These are phyloP conservation scores for Aspergillus carbonarius DNA, from an alignment of 2,329 filamentous ascomycete genomes.

Conservation along the genomic window DNA sequence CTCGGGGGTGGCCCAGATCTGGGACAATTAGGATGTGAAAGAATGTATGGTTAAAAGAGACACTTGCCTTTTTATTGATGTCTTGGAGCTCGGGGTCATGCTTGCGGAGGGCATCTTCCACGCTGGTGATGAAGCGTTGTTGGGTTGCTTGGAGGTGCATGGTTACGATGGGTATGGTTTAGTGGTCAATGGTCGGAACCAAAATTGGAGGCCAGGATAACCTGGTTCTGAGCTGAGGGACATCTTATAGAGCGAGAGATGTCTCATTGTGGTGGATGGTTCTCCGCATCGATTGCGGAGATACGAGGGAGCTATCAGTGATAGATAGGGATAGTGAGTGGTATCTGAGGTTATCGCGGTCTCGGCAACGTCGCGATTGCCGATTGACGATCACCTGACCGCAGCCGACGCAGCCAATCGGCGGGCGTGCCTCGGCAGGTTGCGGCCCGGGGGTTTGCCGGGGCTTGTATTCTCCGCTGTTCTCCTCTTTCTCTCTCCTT, in stretches of 20 bases:
- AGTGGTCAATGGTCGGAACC: not conserved
- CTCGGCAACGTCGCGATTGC: not conserved
- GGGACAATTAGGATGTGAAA: not conserved
- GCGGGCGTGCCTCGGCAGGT: slow-evolving; percentile 13
- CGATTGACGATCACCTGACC: slow-evolving; percentile 11
- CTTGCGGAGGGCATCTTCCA: slow-evolving; percentile 22
- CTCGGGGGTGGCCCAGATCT: slow-evolving; percentile 51
- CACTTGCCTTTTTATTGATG: slow-evolving; percentile 27
- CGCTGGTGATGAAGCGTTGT: slow-evolving; percentile 23
- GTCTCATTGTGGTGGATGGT: not conserved
- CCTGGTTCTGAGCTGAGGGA: not conserved
- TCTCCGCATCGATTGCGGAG: not conserved
- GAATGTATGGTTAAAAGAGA: not conserved
- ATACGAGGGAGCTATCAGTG: not conserved
- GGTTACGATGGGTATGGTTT: not conserved
- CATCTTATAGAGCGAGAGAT: not conserved
- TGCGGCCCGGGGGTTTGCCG: not conserved
- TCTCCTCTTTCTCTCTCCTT: not conserved
- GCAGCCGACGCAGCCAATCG: slow-evolving; percentile 28
- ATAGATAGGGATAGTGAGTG: not conserved
- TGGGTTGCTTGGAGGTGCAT: slow-evolving; percentile 28
- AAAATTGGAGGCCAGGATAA: not conserved
- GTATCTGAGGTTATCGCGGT: too few relatives aligned
- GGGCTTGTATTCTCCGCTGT: not conserved
- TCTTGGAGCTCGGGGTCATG: slow-evolving; percentile 22